phyloP scores from a whole-genome alignment of 805 yeast genomes.

The Ogataea haglerorum region DNA sequence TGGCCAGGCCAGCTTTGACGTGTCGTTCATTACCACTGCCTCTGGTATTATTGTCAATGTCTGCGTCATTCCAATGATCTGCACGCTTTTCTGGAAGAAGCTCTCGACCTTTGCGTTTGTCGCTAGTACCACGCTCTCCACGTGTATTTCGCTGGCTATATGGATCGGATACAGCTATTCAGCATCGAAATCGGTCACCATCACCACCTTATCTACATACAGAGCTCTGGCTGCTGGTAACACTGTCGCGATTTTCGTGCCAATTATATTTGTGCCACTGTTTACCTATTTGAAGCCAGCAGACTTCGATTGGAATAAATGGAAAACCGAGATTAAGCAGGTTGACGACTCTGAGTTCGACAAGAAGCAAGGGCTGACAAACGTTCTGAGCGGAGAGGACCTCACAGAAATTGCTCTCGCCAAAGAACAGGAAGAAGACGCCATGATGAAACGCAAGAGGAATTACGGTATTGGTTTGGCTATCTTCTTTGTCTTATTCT shows the following conservation, averaged over 20 bases:
- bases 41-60: slow-evolving; percentile 54
- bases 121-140: slow-evolving; percentile 42
- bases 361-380: slow-evolving; percentile 28
- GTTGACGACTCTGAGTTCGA: slow-evolving; percentile 39
- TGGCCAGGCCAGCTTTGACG: slow-evolving; percentile 47
- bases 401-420: slow-evolving; percentile 28
- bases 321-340: slow-evolving; percentile 39
- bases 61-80: slow-evolving; percentile 48
- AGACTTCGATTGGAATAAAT: slow-evolving; percentile 47
- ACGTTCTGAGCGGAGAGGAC: slow-evolving; percentile 30
- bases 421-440: slow-evolving; percentile 22
- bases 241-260: slow-evolving; percentile 51
- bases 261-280: slow-evolving; percentile 42
- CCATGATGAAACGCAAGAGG: slow-evolving; percentile 25
- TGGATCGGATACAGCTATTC: slow-evolving; percentile 37
- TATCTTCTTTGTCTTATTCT: slow-evolving; percentile 29
- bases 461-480: slow-evolving; percentile 29
- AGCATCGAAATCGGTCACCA: slow-evolving; percentile 21
- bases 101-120: slow-evolving; percentile 46
- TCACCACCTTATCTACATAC: slow-evolving; percentile 43
- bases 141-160: slow-evolving; percentile 43
- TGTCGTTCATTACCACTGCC: slow-evolving; percentile 51
- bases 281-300: slow-evolving; percentile 45
- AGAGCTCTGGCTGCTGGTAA: slow-evolving; percentile 56
- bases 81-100: slow-evolving; percentile 43